A percentile compares a stretch with the other conserved stretches of the same genome.
These are phyloP conservation scores for Zopfia rhizophila DNA, from an alignment of 2,329 filamentous ascomycete genomes.

Conservation along the genomic window DNA sequence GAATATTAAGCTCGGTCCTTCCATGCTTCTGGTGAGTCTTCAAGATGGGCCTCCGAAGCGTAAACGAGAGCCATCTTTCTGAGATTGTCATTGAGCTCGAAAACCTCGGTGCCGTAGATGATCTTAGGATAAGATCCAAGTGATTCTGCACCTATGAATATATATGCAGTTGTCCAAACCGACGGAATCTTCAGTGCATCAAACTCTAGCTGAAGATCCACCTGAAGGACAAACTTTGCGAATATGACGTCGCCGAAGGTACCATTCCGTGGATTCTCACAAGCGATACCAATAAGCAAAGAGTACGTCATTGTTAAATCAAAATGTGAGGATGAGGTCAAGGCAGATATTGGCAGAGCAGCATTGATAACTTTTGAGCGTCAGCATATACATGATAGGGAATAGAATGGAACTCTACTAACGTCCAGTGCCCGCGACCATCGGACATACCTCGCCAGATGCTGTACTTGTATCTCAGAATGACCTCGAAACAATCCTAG, in stretches of 20 bases:
- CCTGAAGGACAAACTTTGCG: constrained; percentile 75
- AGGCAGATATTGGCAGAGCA: constrained; percentile 70
- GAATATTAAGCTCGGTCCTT: no score
- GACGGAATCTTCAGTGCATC: constrained; percentile 73
- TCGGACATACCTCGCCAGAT: no score
- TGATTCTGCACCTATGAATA: constrained; percentile 68
- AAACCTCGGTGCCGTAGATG: constrained; percentile 57
- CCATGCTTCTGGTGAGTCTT: no score
- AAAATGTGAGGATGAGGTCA: constrained; percentile 71
- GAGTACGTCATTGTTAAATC: constrained; percentile 76
- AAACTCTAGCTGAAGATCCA: constrained; percentile 80
- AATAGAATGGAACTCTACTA: no score
- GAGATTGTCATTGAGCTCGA: constrained; percentile 53
- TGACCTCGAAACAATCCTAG: no score
- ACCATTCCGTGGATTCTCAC: constrained; percentile 74
- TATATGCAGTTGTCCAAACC: constrained; percentile 74
- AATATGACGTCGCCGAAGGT: constrained; percentile 75
- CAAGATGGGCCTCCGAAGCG: no score
- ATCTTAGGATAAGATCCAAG: no score
- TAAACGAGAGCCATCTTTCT: constrained; percentile 46
- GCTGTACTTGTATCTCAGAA: no score
- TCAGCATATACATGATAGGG: no score
- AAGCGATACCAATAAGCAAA: constrained; percentile 76
- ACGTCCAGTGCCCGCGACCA: no score
- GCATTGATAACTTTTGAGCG: constrained; percentile 85